A percentile compares a stretch with the other conserved stretches of the same genome.
Evolutionary conservation across 2,329 filamentous ascomycete genomes (phyloP).

Genomic region (Rasamsonia emersonii): DNA sequence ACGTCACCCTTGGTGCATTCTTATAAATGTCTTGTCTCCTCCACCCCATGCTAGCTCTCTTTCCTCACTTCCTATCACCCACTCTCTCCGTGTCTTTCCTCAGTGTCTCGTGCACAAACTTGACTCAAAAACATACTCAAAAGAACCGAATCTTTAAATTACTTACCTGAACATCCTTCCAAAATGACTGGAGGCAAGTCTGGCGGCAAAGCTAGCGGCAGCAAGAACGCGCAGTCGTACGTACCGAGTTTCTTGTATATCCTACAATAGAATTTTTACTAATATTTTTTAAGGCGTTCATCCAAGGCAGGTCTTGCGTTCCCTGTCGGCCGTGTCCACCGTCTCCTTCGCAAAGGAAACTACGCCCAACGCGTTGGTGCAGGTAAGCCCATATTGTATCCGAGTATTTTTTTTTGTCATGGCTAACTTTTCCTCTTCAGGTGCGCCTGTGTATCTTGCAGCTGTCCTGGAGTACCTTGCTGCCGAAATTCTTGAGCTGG

Average conservation of each 20-base stretch:
- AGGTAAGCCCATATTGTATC: conserved; percentile 44
- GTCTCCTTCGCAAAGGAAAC: conserved; percentile 98
- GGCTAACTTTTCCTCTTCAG: conserved; percentile 28
- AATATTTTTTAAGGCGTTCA: conserved; percentile 62
- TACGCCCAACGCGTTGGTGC: conserved; percentile 99
- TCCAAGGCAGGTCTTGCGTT: conserved; percentile 99
- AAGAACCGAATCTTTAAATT: conserved; percentile 20
- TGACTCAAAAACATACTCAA: conserved; percentile 1
- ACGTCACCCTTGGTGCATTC: conserved; percentile 35
- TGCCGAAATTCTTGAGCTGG: conserved; percentile 97
- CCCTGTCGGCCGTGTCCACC: conserved; percentile 98
- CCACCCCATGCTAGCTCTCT: conserved; percentile 20
- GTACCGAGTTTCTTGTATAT: conserved; percentile 35
- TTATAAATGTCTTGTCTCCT: conserved; percentile 35
- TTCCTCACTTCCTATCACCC: conserved; percentile 13
- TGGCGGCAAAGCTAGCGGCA: conserved; percentile 97
- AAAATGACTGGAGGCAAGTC: conserved; percentile 99
- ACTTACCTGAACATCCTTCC: conserved; percentile 41
- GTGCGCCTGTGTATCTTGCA: conserved; percentile 91
- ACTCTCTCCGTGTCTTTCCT: conserved; percentile 14
- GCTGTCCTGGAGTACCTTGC: conserved; percentile 98
- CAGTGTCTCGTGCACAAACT: conserved; percentile 6
- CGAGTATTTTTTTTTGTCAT: conserved; percentile 5
- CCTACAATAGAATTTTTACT: conserved; percentile 9
- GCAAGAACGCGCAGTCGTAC: conserved; percentile 99